These are phyloP conservation scores for Zoysia japonica DNA, from an alignment of 176 grass and related monocot genomes.

Conservation along the genomic window DNA sequence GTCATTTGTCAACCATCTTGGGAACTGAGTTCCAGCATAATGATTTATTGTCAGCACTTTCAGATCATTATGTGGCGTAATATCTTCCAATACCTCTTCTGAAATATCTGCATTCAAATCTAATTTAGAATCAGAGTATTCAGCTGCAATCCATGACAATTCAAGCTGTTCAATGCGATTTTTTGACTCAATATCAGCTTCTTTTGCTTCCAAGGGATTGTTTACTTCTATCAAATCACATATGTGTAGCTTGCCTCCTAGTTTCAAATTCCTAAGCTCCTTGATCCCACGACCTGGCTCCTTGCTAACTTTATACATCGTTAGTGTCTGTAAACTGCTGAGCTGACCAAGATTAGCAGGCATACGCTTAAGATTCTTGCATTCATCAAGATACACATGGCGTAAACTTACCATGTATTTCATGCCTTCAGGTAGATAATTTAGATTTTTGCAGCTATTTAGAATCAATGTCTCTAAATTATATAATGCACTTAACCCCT, in stretches of 20 bases:
- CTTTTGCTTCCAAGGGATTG: not conserved
- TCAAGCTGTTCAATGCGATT: not conserved
- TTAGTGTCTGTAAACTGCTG: not conserved
- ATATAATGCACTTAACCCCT: not conserved
- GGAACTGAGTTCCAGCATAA: not conserved
- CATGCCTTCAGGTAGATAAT: not conserved
- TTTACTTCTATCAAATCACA: conserved; percentile 4
- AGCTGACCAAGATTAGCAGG: not conserved
- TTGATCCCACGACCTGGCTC: not conserved
- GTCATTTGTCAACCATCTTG: not conserved
- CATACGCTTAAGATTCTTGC: not conserved
- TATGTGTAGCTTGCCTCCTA: not conserved
- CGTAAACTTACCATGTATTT: conserved; percentile 15
- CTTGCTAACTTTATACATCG: not conserved
- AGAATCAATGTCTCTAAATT: conserved; percentile 11
- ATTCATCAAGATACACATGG: not conserved
- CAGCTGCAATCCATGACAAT: not conserved
- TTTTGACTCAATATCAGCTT: conserved; percentile 1
- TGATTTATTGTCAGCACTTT: not conserved
- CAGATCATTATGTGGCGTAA: not conserved
- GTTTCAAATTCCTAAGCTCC: not conserved
- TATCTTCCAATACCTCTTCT: not conserved
- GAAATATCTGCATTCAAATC: not conserved
- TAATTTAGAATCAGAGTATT: not conserved
- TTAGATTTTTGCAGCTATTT: accelerated